These are phyloP conservation scores for Mollisia scopiformis DNA, from an alignment of 2,329 filamentous ascomycete genomes.

Conservation along the genomic window DNA sequence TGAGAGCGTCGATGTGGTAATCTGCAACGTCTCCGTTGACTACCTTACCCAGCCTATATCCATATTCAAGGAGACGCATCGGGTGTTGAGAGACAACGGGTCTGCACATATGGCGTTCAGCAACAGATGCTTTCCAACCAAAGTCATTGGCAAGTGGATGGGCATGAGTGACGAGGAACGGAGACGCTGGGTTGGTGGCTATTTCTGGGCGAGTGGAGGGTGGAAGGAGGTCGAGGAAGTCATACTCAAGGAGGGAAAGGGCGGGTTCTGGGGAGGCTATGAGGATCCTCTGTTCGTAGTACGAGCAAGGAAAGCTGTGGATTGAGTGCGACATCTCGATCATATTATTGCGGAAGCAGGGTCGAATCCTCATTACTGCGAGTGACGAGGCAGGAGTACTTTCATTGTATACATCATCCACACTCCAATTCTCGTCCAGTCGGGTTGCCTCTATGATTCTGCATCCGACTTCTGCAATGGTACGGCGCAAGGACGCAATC, in stretches of 20 bases:
- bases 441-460: no score
- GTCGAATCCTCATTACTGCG: no score
- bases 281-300: slow-evolving; percentile 49
- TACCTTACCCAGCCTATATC: slow-evolving; percentile 51
- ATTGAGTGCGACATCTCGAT: not conserved
- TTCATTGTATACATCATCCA: no score
- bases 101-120: slow-evolving; percentile 52
- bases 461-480: not conserved
- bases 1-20: slow-evolving; percentile 45
- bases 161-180: slow-evolving; percentile 46
- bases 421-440: no score
- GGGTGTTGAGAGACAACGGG: slow-evolving; percentile 45
- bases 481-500: not conserved
- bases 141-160: slow-evolving; percentile 53
- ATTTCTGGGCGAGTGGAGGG: slow-evolving; percentile 47
- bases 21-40: slow-evolving; percentile 54
- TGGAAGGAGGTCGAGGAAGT: slow-evolving; percentile 57
- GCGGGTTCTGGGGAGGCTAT: slow-evolving; percentile 14
- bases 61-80: slow-evolving; percentile 45
- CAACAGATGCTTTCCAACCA: slow-evolving; percentile 56
- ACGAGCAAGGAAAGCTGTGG: slow-evolving; percentile 31
- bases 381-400: no score
- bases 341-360: not conserved
- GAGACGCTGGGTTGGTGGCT: slow-evolving; percentile 53
- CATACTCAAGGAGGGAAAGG: slow-evolving; percentile 47